Percentiles rank a stretch among this genome's conserved stretches.
These are phyloP conservation scores for Myochromella boudieri DNA, from an alignment of 768 basidiomycete species.

Conservation along the genomic window DNA sequence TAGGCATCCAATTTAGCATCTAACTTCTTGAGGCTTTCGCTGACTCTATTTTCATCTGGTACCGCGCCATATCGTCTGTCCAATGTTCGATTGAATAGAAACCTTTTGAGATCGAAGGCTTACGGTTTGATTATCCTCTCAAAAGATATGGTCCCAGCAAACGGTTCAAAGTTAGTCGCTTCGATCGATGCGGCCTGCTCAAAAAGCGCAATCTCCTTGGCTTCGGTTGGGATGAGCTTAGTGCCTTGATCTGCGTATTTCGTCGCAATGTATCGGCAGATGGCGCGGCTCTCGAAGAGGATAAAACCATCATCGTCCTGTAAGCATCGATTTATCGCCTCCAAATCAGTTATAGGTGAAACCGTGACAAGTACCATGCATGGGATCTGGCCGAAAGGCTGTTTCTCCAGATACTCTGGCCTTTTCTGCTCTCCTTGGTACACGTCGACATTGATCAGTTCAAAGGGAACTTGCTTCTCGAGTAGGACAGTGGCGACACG, in stretches of 20 bases:
- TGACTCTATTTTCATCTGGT: too few species aligned
- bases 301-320: slow-evolving; percentile 22
- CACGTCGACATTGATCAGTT: slow-evolving; percentile 41
- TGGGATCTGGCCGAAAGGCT: slow-evolving; percentile 53
- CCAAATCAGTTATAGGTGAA: not conserved
- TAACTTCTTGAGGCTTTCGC: slow-evolving; percentile 36
- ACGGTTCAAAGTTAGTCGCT: slow-evolving; percentile 42
- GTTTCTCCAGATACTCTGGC: slow-evolving; percentile 32
- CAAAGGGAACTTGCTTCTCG: slow-evolving; percentile 50
- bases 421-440: slow-evolving; percentile 38
- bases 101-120: not conserved
- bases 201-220: slow-evolving; percentile 30
- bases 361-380: slow-evolving; percentile 21
- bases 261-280: slow-evolving; percentile 46
- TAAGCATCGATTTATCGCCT: too few species aligned
- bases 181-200: slow-evolving; percentile 43
- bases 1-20: slow-evolving; percentile 41
- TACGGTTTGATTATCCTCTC: too few species aligned
- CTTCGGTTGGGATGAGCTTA: slow-evolving; percentile 44
- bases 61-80: too few species aligned
- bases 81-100: not conserved
- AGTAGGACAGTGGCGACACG: slow-evolving; percentile 41
- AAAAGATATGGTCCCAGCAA: too few species aligned
- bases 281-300: slow-evolving; percentile 45
- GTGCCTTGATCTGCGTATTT: slow-evolving; percentile 52